Base-by-base conservation (phyloP, 2,329 filamentous ascomycete species). In the Graphilbum sp. region DNA sequence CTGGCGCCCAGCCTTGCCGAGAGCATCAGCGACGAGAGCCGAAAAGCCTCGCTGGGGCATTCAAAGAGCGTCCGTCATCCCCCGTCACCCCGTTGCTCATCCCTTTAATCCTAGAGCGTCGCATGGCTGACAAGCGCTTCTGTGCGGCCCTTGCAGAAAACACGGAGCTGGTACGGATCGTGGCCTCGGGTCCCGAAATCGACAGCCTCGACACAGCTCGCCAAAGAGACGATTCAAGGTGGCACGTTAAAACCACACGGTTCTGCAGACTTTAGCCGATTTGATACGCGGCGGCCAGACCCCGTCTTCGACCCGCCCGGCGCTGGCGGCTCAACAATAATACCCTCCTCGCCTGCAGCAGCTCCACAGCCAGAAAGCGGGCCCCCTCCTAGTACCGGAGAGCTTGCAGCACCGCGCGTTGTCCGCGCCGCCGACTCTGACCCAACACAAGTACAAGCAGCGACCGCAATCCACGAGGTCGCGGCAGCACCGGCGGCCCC, bases 131-230 rank as follows among this genome's bases (percentile, higher is more conserved):
- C n/a, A n/a, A n/a, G n/a, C n/a, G n/a, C n/a, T n/a, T n/a, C n/a
- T n/a, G n/a, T n/a, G n/a, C n/a, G n/a, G n/a, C n/a, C n/a, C n/a
- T n/a, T n/a, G n/a, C 19, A 43, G 31, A 45, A 41, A 34, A 36
- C 40, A 8, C 41, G 60, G 35, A 75, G 71, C 51, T 78, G 72
- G 73, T 77, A 77, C 52, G 69, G 70, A 38, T 70, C 72, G 16
- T 75, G 69, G 69, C 67, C 70, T 16, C 60, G 67, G 43, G 52
- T 55, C 25, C 58, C 65, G 23, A 77, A 77, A 49, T 68, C 72
- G 7, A 56, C 61, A 15, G 63, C 73, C 21, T 77, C 72, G 9
- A 75, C 67, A 6, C 69, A 72, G 37, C 58, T 79, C 33, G 70
- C 71, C 4, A 64, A 62, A 45, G 73, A 79, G 51, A 72, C 67